Base-by-base conservation (phyloP, 1,284 basidiomycete genomes). In the Rhodotorula sp. region DNA sequence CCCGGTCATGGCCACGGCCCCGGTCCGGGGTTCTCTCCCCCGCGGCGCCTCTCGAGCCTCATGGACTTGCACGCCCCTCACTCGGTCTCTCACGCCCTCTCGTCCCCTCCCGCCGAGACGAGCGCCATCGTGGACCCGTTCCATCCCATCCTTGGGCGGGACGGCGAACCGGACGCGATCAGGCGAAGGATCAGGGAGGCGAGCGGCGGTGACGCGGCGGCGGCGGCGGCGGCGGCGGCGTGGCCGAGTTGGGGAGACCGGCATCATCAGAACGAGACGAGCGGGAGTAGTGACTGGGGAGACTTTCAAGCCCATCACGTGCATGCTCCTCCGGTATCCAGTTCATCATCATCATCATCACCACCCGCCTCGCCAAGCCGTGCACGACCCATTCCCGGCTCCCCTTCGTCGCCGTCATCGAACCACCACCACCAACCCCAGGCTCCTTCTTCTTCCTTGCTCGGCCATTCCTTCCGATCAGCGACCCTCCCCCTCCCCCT, bases 41-140 rank as follows among this genome's bases (percentile, higher is more conserved):
- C 74, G 0, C 65, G 74, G 5, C 64, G 74, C 26, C 74, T 76
- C 29, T 73, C 72, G 8, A 64, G 62, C 8, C 69, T 76, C 15
- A 76, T 76, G 74, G 65, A 67, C 34, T 34, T 47, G 16, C 39
- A 31, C 20, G 21, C 52, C 58, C 3, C 65, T 2, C 29, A 29
- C 54, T 51, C 57, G n/a, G 51, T 61, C 51, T 64, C 61, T n/a
- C 62, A 34, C 67, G 49, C 58, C 3, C 39, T 58, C 62, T 26
- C 68, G 57, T 62, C 66, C 51, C 47, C 65, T 15, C 56, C 61
- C 31, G 29, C 72, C 62, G 34, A 54, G 52, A n/a, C 61, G 60
- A 31, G 23, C 39, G 21, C 51, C n/a, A 31, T 57, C 26, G 16
- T 46, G 46, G 65, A 71, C 39, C 67, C 70, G 3, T 76, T 76